Conservation (phyloP, 371 early-diverging fungal species). For the Mucor plumbeus region DNA sequence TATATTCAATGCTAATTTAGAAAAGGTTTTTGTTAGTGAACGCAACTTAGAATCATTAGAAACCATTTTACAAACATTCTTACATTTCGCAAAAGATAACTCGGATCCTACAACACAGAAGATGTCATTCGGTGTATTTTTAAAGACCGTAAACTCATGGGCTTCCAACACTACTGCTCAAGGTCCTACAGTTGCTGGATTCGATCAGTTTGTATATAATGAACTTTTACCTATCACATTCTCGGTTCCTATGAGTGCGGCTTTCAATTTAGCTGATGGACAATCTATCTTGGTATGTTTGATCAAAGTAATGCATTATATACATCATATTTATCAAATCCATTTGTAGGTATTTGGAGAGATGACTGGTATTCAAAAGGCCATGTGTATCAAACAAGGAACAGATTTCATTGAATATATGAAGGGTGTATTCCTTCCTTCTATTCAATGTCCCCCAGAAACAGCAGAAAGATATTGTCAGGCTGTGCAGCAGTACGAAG, state of each 20-base stretch:
- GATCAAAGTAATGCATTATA: background rate
- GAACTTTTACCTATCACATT: conserved; percentile 81
- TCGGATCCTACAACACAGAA: conserved; percentile 79
- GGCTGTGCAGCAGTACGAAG: conserved; percentile 71
- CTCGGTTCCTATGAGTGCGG: conserved; percentile 78
- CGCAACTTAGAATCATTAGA: conserved; percentile 76
- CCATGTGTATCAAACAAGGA: conserved; percentile 68
- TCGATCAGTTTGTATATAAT: conserved; percentile 82
- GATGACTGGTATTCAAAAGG: conserved; percentile 78
- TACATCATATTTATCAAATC: background rate
- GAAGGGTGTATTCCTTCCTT: conserved; percentile 66
- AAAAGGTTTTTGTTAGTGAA: conserved; percentile 77
- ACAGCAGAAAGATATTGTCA: conserved; percentile 66
- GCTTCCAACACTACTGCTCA: conserved; percentile 55
- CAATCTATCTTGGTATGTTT: conserved; percentile 70
- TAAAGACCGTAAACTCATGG: conserved; percentile 84
- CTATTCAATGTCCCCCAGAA: conserved; percentile 72
- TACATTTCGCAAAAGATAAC: conserved; percentile 79
- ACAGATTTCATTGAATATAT: conserved; percentile 70
- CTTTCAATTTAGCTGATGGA: conserved; percentile 82
- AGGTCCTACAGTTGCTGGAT: conserved; percentile 33
- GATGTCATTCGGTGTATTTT: conserved; percentile 81
- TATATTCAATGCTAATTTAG: conserved; percentile 84
- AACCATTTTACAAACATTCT: conserved; percentile 77
- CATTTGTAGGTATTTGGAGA: conserved; percentile 72